Evolutionary conservation across 352 stramenopile species (phyloP).

Genomic region (Phytophthora cactorum): DNA sequence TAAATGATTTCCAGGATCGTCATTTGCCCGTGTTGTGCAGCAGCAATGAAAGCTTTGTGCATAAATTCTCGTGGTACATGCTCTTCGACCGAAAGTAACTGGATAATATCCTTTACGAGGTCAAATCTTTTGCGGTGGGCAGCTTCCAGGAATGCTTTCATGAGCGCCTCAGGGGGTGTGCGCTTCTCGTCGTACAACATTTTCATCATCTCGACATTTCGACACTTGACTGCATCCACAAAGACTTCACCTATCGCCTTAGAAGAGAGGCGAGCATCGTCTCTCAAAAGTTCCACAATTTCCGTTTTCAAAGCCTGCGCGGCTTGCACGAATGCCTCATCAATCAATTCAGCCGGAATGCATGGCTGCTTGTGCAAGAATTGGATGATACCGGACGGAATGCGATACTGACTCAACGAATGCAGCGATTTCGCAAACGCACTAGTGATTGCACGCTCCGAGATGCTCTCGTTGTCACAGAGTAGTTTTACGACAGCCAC

Average conservation of each 20-base stretch:
- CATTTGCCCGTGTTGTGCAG: conserved; percentile 6
- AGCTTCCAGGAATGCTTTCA: conserved; percentile 5
- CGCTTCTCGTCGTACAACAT: background rate
- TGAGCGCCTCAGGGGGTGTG: background rate
- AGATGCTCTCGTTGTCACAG: conserved; percentile 3
- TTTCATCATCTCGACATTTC: background rate
- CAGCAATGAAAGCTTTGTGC: conserved; percentile 6
- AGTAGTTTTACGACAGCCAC: background rate
- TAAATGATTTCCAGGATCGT: background rate
- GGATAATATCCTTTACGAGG: background rate
- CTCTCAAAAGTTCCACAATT: background rate
- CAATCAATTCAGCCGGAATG: conserved; percentile 1
- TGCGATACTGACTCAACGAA: background rate
- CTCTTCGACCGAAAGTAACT: conserved; percentile 1
- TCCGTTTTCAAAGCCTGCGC: background rate
- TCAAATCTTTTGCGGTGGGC: background rate
- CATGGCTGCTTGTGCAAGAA: conserved; percentile 2
- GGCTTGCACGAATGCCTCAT: background rate
- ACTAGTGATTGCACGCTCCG: background rate
- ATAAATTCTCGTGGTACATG: background rate
- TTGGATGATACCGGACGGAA: background rate
- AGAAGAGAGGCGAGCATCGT: background rate
- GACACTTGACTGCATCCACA: background rate
- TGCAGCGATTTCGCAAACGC: background rate
- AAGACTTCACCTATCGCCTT: background rate